A percentile compares a stretch with the other conserved stretches of the same genome.
Conservation (phyloP, 148 eudicot species). For the Silene uniflora region DNA sequence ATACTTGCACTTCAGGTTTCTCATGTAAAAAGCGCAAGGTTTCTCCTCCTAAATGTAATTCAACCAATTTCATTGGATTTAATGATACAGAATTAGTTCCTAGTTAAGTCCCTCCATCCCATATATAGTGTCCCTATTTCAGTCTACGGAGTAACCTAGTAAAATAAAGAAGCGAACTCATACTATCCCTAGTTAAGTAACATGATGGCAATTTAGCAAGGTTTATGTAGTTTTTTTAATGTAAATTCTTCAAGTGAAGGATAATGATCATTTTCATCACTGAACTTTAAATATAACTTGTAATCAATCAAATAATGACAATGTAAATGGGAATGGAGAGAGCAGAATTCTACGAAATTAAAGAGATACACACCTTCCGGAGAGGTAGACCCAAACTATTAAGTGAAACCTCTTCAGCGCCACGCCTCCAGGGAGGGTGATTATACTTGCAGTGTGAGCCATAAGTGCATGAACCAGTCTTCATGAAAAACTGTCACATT, state of each 20-base stretch:
- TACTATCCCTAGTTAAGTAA: too few relatives aligned
- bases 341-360: too few relatives aligned
- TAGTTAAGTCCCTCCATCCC: too few relatives aligned
- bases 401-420: conserved; percentile 34
- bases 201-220: too few relatives aligned
- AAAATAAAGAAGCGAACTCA: too few relatives aligned
- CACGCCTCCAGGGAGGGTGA: conserved; percentile 63
- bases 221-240: too few relatives aligned
- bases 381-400: conserved; percentile 61
- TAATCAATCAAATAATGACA: too few relatives aligned
- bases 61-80: not conserved
- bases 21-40: conserved; percentile 61
- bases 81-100: too few relatives aligned
- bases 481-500: conserved; percentile 58
- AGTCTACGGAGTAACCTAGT: too few relatives aligned
- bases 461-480: conserved; percentile 73
- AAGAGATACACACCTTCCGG: conserved; percentile 43
- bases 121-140: too few relatives aligned
- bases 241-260: not conserved
- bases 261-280: not conserved
- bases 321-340: too few relatives aligned
- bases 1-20: conserved; percentile 54
- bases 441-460: conserved; percentile 63
- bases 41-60: conserved; percentile 44
- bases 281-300: too few relatives aligned